Percentiles rank a stretch among this genome's conserved stretches.
Conservation (phyloP, 441 rosid species). For the Pelargonium australe region DNA sequence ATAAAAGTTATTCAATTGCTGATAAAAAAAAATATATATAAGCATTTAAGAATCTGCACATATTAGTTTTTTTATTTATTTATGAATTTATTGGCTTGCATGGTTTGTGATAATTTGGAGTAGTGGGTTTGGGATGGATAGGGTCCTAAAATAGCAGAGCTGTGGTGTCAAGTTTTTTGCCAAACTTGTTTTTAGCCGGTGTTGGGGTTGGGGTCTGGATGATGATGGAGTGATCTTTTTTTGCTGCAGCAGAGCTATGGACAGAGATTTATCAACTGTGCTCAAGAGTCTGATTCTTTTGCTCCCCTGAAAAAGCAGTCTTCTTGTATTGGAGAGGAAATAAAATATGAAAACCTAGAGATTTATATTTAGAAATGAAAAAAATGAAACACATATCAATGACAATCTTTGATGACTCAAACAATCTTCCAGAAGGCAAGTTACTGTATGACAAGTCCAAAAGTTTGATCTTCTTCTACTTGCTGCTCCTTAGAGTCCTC, state of each 20-base stretch:
- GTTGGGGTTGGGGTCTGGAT: conserved; percentile 12
- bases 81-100: too few relatives aligned
- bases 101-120: conserved; percentile 13
- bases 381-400: neutral
- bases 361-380: too few relatives aligned
- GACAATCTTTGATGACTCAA: neutral
- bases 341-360: neutral
- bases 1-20: too few relatives aligned
- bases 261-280: conserved; percentile 22
- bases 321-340: neutral
- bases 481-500: neutral
- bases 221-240: conserved; percentile 20
- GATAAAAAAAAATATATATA: too few relatives aligned
- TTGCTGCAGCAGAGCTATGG: conserved; percentile 6
- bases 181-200: conserved; percentile 7
- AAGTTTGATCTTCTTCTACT: neutral
- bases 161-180: neutral
- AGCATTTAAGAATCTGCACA: too few relatives aligned
- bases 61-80: too few relatives aligned
- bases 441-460: neutral
- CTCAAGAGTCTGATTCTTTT: neutral
- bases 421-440: conserved; percentile 2
- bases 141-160: neutral
- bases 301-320: conserved; percentile 1
- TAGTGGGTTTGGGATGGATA: conserved; percentile 5